phyloP scores from a whole-genome alignment of 768 basidiomycete genomes.

The Calocybe cyanea region DNA sequence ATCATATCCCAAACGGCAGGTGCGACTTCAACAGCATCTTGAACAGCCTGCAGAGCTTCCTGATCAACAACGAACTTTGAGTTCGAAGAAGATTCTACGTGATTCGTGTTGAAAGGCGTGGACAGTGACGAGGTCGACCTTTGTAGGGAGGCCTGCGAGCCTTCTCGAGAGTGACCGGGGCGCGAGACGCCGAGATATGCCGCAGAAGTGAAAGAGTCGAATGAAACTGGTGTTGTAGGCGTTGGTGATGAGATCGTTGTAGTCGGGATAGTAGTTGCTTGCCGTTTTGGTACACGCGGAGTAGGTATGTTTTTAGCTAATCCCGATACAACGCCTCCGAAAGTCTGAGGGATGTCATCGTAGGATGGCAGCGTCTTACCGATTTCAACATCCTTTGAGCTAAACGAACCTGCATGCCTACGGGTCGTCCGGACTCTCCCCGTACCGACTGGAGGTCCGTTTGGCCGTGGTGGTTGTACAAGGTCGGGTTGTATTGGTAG shows the following conservation, averaged over 20 bases:
- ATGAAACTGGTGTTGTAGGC: slow-evolving; percentile 38
- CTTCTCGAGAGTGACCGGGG: slow-evolving; percentile 11
- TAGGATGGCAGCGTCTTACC: slow-evolving; percentile 78
- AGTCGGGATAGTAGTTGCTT: slow-evolving; percentile 32
- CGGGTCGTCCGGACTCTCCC: slow-evolving; percentile 56
- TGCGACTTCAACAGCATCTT: slow-evolving; percentile 73
- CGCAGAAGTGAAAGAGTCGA: slow-evolving; percentile 24
- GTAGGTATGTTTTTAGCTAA: slow-evolving; percentile 32
- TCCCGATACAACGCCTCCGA: slow-evolving; percentile 34
- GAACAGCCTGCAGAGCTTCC: slow-evolving; percentile 76
- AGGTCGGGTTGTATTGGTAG: slow-evolving; percentile 15
- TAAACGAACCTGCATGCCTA: slow-evolving; percentile 94
- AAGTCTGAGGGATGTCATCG: slow-evolving; percentile 36
- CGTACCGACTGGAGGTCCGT: slow-evolving; percentile 9
- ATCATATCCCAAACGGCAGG: slow-evolving; percentile 81
- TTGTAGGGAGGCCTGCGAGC: slow-evolving; percentile 29
- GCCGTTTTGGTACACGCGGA: slow-evolving; percentile 50
- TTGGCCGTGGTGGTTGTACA: slow-evolving; percentile 13
- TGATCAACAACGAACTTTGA: slow-evolving; percentile 71
- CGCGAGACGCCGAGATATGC: slow-evolving; percentile 5
- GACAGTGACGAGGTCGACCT: slow-evolving; percentile 37
- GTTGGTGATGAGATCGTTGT: slow-evolving; percentile 25
- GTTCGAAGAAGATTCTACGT: slow-evolving; percentile 45
- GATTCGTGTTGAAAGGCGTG: slow-evolving; percentile 29
- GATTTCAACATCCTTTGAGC: slow-evolving; percentile 85